These are phyloP conservation scores for Jaenimonas drosophilae DNA, from an alignment of 208 protist genomes.

Conservation along the genomic window DNA sequence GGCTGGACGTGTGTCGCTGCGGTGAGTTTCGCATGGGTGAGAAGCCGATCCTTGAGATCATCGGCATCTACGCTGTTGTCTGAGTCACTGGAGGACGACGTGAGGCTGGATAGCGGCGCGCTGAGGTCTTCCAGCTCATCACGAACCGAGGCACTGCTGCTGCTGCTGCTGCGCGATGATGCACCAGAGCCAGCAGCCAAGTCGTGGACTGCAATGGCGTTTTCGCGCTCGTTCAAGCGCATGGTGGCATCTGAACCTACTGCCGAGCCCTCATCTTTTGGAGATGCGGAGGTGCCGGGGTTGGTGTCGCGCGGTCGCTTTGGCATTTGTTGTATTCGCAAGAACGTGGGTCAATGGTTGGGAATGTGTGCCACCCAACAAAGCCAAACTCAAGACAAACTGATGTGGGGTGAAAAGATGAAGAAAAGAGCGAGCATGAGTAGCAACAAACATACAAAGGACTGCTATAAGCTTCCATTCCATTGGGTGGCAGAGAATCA, in stretches of 20 bases:
- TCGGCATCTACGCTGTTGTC: conserved; percentile 10
- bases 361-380: background rate
- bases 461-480: too few species aligned
- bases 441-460: too few species aligned
- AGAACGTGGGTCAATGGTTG: too few species aligned
- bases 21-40: conserved; percentile 41
- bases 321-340: too few species aligned
- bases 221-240: too few species aligned
- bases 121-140: too few species aligned
- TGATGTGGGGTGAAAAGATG: background rate
- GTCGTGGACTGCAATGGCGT: background rate
- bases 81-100: too few species aligned
- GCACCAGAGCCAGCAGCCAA: conserved; percentile 2
- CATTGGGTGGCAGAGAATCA: too few species aligned
- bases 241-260: too few species aligned
- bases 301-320: background rate
- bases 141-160: conserved; percentile 1
- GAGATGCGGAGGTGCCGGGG: background rate
- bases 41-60: conserved; percentile 25
- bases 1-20: background rate
- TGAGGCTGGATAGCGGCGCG: too few species aligned
- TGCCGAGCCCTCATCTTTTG: too few species aligned
- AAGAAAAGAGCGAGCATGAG: background rate
- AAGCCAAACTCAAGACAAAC: conserved; percentile 1
- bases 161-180: conserved; percentile 4